Evolutionary conservation across 352 stramenopile genomes (phyloP), one percentile per base, ranked within the genome.

Genomic region (Globisporangium polare): DNA sequence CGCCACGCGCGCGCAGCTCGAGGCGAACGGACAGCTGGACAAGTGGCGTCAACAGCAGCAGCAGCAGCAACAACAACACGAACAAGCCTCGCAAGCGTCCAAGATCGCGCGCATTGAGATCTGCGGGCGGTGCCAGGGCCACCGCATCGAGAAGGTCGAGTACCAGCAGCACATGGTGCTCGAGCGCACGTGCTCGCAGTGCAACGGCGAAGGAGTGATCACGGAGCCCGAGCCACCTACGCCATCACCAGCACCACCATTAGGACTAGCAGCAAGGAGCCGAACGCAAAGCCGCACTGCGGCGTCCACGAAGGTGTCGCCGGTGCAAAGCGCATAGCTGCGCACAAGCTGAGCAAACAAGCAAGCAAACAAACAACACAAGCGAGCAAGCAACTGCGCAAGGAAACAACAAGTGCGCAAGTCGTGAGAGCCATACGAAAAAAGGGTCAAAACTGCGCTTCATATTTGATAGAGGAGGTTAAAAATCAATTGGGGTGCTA

Each of bases 121-220:
- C 58, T 91, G 81, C 51, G 50, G 61, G 12, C 58, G 51, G n/a
- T 91, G 81, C 39, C 69, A 80, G 22, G 81, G 79, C 47, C 79
- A 87, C 41, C 77, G 79, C 17, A 72, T 86, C 35, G 77, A 86
- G 50, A 87, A 87, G 51, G 52, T 84, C 18, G 7, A 58, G 22
- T 88, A 91, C 69, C 46, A 74, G 56, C 63, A 72, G 58, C 65
- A 52, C 63, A 77, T 88, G 74, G 65, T 84, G 22, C 61, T 87
- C 5, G 79, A 91, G 18, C 75, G 58, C 17, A 86, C 71, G 26
- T 91, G 81, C 62, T 71, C 66, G 26, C 62, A 58, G 18, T 91
- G 79, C 51, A 66, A 86, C 22, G 81, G 77, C 22, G 77, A 89
- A 58, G 81, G 81, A 5, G 79, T 91, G 22, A 2, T 84, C 42